Percentiles rank a stretch among this genome's conserved stretches.
These are phyloP conservation scores for Arabis alpina DNA, from an alignment of 345 rosid genomes.

Conservation along the genomic window DNA sequence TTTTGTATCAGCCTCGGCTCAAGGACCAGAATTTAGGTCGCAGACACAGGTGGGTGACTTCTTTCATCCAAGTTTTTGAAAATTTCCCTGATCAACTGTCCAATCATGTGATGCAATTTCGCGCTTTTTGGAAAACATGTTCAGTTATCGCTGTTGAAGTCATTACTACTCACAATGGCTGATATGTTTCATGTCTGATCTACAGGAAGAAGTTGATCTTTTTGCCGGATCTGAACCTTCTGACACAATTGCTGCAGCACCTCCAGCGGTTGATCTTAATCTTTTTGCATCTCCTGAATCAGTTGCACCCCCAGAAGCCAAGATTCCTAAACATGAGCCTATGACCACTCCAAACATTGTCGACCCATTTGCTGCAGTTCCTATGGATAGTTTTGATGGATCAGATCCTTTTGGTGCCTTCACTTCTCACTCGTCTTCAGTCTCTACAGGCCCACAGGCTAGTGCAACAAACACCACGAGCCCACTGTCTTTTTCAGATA, in stretches of 20 bases:
- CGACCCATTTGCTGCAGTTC: constrained; percentile 91
- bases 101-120: constrained; percentile 24
- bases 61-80: constrained; percentile 18
- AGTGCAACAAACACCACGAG: constrained; percentile 47
- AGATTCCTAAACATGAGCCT: constrained; percentile 46
- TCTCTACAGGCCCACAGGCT: constrained; percentile 50
- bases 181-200: constrained; percentile 29
- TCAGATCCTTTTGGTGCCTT: constrained; percentile 87
- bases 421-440: constrained; percentile 60
- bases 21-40: constrained; percentile 49
- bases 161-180: constrained; percentile 20
- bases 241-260: constrained; percentile 50
- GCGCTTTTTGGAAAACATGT: not conserved
- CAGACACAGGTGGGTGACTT: constrained; percentile 57
- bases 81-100: not conserved
- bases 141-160: constrained; percentile 1
- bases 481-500: constrained; percentile 46
- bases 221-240: constrained; percentile 45
- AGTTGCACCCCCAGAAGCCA: constrained; percentile 59
- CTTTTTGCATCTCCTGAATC: constrained; percentile 61
- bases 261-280: constrained; percentile 68
- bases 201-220: constrained; percentile 47
- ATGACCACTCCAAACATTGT: constrained; percentile 44
- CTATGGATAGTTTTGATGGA: constrained; percentile 76
- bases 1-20: constrained; percentile 83